Evolutionary conservation across 495 filamentous ascomycete species (phyloP).

Genomic region (Hypoxylon intermedium): DNA sequence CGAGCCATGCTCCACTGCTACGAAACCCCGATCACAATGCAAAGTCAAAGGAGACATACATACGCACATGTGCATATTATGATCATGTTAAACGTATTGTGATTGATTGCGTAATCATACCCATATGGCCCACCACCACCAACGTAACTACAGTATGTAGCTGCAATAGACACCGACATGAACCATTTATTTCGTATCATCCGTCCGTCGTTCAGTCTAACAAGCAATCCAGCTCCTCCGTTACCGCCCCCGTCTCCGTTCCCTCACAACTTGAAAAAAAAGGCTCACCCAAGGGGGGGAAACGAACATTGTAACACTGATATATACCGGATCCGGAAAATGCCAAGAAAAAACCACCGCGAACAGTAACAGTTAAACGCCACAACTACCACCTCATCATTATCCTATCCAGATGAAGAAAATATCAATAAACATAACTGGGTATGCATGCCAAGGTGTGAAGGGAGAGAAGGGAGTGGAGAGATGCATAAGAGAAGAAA

Average conservation of each 20-base stretch:
- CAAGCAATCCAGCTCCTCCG: background rate
- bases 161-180: background rate
- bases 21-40: too few species aligned
- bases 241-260: too few species aligned
- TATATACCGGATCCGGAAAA: slow-evolving; percentile 41
- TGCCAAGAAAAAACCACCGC: slow-evolving; percentile 21
- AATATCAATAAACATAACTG: slow-evolving; percentile 5
- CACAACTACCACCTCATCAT: slow-evolving; percentile 4
- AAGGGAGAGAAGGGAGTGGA: slow-evolving; percentile 1
- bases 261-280: slow-evolving; percentile 2
- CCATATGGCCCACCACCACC: background rate
- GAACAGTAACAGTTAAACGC: slow-evolving; percentile 10
- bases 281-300: background rate
- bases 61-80: too few species aligned
- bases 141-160: too few species aligned
- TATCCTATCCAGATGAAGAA: slow-evolving; percentile 10
- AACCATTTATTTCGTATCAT: too few species aligned
- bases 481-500: background rate
- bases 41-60: too few species aligned
- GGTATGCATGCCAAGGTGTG: slow-evolving; percentile 17
- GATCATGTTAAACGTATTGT: too few species aligned
- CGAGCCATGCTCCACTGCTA: too few species aligned
- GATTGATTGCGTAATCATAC: too few species aligned
- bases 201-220: too few species aligned
- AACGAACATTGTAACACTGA: slow-evolving; percentile 23